Percentiles rank a stretch among this genome's conserved stretches.
Conservation (phyloP, 2,329 filamentous ascomycete species). For the Arachnomyces sp. region DNA sequence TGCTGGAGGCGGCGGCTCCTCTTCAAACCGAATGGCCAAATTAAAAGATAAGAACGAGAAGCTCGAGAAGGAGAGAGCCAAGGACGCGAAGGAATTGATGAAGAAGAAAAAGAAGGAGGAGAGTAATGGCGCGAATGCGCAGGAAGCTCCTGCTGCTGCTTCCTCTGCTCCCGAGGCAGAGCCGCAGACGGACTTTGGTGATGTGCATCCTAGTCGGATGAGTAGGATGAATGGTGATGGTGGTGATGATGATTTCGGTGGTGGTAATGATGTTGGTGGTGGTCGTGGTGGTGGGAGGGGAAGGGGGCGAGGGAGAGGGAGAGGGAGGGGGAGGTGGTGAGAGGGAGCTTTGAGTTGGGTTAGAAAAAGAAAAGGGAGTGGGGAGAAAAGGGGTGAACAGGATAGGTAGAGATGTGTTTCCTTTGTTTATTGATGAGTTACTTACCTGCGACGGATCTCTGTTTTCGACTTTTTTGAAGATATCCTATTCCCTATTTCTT, state of each 20-base stretch:
- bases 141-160: conserved; percentile 18
- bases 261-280: conserved; percentile 4
- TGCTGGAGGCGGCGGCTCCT: conserved; percentile 72
- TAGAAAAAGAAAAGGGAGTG: conserved; percentile 22
- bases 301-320: conserved; percentile 7
- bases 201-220: conserved; percentile 39
- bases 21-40: conserved; percentile 61
- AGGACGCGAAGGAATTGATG: conserved; percentile 41
- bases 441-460: no score
- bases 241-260: not conserved
- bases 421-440: no score
- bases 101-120: conserved; percentile 38
- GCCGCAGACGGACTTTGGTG: conserved; percentile 22
- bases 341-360: conserved; percentile 19
- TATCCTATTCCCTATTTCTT: no score
- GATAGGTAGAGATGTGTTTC: no score
- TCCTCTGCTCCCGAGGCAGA: conserved; percentile 9
- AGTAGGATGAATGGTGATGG: conserved; percentile 22
- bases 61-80: conserved; percentile 60
- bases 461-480: no score
- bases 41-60: conserved; percentile 80
- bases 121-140: conserved; percentile 27
- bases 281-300: not conserved
- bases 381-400: not conserved
- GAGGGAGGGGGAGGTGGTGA: conserved; percentile 8